These are phyloP conservation scores for Lactarius sp. DNA, from an alignment of 768 basidiomycete genomes.

Conservation along the genomic window DNA sequence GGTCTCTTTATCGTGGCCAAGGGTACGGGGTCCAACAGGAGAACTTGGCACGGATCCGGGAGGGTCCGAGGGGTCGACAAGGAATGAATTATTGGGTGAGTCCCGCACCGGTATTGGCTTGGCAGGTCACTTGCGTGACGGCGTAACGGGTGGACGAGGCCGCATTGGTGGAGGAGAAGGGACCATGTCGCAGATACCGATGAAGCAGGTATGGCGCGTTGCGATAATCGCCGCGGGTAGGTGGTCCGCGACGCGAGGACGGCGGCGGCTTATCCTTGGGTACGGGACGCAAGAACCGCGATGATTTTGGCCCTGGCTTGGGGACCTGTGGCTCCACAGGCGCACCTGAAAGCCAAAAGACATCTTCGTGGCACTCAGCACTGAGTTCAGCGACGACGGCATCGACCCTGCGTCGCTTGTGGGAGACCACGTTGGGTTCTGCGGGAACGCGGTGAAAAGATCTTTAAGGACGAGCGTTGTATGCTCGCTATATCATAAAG, in stretches of 20 bases:
- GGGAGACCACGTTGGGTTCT: background rate
- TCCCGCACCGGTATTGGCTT: slow-evolving; percentile 25
- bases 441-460: slow-evolving; percentile 1
- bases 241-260: slow-evolving; percentile 15
- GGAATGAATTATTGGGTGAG: slow-evolving; percentile 26
- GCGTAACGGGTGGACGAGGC: slow-evolving; percentile 21
- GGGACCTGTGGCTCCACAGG: background rate
- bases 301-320: slow-evolving; percentile 15
- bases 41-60: slow-evolving; percentile 22
- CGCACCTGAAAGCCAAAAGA: slow-evolving; percentile 21
- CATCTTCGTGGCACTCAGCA: slow-evolving; percentile 22
- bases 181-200: slow-evolving; percentile 10
- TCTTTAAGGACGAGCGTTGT: no score
- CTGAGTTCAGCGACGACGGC: slow-evolving; percentile 21
- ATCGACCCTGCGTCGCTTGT: slow-evolving; percentile 25
- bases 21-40: slow-evolving; percentile 22
- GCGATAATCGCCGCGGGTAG: slow-evolving; percentile 20
- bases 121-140: slow-evolving; percentile 9
- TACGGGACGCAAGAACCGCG: slow-evolving; percentile 12
- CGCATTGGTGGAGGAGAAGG: slow-evolving; percentile 25
- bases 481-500: no score
- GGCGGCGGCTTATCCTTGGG: slow-evolving; percentile 16
- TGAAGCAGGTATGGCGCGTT: slow-evolving; percentile 21
- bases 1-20: slow-evolving; percentile 7
- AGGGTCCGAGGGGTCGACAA: slow-evolving; percentile 17